Evolutionary conservation across 768 basidiomycete species (phyloP), one percentile per base, ranked within the genome.

Genomic region (Mycena haematopus): DNA sequence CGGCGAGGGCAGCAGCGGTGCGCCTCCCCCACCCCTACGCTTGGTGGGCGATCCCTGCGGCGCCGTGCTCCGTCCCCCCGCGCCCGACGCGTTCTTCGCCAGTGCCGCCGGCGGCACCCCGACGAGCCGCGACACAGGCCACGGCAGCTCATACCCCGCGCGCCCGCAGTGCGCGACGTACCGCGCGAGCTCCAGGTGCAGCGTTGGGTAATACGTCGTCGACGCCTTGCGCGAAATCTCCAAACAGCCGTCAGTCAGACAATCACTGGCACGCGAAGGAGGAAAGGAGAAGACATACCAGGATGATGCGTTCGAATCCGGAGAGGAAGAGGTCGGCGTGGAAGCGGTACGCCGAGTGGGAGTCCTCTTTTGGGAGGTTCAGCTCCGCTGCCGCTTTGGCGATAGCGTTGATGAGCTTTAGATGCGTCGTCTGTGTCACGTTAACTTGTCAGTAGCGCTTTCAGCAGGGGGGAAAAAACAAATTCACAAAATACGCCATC

Each of bases 171-270:
- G 82, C 0, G 83, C 79, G 66, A 98, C 83, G 73, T 98, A 99
- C 33, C 95, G 87, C 15, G 95, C 85, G 53, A 99, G 79, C 75
- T 99, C 96, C 42, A 99, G 88, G 75, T 99, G 97, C 1, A 99
- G 84, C 3, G 88, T 90, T 0, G 95, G 94, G 74, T 99, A 99
- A 75, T 97, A 98, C 14, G 90, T 88, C 24, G 90, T 88, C 19
- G 96, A 98, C 17, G 97, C 95, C 76, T 98, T 98, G 53, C 97
- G 91, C 0, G 94, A 87, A 46, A 96, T 93, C 96, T 99, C 67
- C 3, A 29, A 47, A 15, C 38, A 29, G 33, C 52, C 22, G 47
- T 36, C 52, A 54, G 53, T 45, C 59, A 57, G 46, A 36, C 19
- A 4, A 27, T 22, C 35, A 35, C 29, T n/a, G 21, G 52, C 58